These are phyloP conservation scores for Tetracladium setigerum DNA, from an alignment of 495 filamentous ascomycete genomes.

Conservation along the genomic window DNA sequence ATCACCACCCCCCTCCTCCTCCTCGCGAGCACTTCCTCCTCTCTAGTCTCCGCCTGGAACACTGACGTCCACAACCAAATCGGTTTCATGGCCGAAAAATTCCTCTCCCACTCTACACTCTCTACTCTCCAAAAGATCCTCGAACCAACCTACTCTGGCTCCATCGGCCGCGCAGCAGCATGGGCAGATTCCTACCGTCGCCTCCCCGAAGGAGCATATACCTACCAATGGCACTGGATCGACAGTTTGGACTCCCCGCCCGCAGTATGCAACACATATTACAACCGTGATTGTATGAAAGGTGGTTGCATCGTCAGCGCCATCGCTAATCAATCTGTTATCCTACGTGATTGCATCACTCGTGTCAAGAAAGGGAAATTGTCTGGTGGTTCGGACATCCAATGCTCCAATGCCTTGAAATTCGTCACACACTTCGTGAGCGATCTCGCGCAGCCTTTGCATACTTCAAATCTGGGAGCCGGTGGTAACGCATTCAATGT, in stretches of 20 bases:
- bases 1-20: background rate
- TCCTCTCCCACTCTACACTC: constrained; percentile 21
- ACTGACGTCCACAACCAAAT: constrained; percentile 29
- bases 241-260: constrained; percentile 15
- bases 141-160: constrained; percentile 25
- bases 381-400: constrained; percentile 18
- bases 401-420: constrained; percentile 31
- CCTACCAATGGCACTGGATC: constrained; percentile 14
- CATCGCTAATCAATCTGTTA: constrained; percentile 21
- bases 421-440: constrained; percentile 47
- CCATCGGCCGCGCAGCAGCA: constrained; percentile 22
- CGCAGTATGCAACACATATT: constrained; percentile 16
- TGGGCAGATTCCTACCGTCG: constrained; percentile 25
- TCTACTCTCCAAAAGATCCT: constrained; percentile 23
- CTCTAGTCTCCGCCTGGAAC: constrained; percentile 19
- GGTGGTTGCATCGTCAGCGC: constrained; percentile 23
- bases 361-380: constrained; percentile 13
- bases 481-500: constrained; percentile 23
- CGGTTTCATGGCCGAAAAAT: constrained; percentile 26
- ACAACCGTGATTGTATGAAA: constrained; percentile 19
- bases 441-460: constrained; percentile 25
- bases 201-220: constrained; percentile 16
- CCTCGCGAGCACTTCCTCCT: background rate
- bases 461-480: constrained; percentile 20
- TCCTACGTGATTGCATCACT: constrained; percentile 21